Conservation (phyloP, 495 filamentous ascomycete species). For the Letharia lupina region DNA sequence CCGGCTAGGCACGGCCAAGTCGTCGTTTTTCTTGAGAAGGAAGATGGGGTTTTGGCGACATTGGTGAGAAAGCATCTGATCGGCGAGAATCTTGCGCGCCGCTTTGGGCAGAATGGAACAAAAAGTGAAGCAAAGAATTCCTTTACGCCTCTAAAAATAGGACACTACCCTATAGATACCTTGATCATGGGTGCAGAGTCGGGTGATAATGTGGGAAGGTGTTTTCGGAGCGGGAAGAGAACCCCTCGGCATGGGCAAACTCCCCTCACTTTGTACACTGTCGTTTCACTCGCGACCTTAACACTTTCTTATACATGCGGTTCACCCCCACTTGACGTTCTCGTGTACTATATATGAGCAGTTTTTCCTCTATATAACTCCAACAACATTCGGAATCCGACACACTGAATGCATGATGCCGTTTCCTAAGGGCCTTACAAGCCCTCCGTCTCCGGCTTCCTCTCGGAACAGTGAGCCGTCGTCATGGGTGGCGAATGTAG, state of each 20-base stretch:
- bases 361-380: background rate
- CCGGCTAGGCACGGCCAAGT: background rate
- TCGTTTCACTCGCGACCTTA: background rate
- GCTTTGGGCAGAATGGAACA: background rate
- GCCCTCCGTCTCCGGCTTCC: background rate
- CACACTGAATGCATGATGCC: background rate
- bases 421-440: constrained; percentile 1
- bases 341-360: background rate
- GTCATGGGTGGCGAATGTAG: constrained; percentile 1
- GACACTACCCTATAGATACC: background rate
- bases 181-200: constrained; percentile 4
- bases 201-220: background rate
- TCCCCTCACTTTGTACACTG: background rate
- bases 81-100: no score
- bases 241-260: background rate
- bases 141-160: background rate
- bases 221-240: background rate
- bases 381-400: background rate
- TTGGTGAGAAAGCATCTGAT: background rate
- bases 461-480: constrained; percentile 3
- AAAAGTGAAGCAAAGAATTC: background rate
- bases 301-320: background rate
- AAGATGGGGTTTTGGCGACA: background rate
- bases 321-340: background rate
- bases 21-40: background rate